Evolutionary conservation across 2,329 filamentous ascomycete species (phyloP).

Genomic region (Fusarium begoniae): DNA sequence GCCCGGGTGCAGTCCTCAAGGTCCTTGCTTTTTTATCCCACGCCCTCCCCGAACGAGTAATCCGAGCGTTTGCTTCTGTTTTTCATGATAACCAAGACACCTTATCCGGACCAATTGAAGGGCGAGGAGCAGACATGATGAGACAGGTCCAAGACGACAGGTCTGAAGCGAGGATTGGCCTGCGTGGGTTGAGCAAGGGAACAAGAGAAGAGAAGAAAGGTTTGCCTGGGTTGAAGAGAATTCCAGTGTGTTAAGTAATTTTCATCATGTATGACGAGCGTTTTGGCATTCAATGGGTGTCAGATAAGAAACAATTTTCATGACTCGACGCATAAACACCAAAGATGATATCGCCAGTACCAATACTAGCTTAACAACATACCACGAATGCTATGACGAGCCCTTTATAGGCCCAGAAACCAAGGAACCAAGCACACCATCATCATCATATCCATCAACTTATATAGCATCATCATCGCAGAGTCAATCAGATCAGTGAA

Average conservation of each 20-base stretch:
- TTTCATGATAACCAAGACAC: slow-evolving; percentile 20
- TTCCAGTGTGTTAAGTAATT: neutral
- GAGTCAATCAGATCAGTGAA: neutral
- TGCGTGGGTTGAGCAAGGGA: neutral
- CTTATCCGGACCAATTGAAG: slow-evolving; percentile 36
- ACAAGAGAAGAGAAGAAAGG: neutral
- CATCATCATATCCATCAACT: slow-evolving; percentile 20
- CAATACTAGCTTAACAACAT: slow-evolving; percentile 10
- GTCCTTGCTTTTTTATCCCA: neutral
- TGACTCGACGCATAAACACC: slow-evolving; percentile 27
- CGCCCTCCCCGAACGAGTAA: slow-evolving; percentile 31
- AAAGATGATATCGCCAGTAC: slow-evolving; percentile 25
- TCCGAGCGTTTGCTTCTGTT: slow-evolving; percentile 17
- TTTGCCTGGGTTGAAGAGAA: neutral
- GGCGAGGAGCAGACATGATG: slow-evolving; percentile 16
- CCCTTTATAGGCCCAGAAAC: neutral
- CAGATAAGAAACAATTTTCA: neutral
- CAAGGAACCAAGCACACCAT: slow-evolving; percentile 21
- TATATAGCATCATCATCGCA: slow-evolving; percentile 17
- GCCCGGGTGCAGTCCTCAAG: slow-evolving; percentile 2
- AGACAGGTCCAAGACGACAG: slow-evolving; percentile 6
- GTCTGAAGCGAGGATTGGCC: slow-evolving; percentile 12
- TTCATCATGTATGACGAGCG: neutral
- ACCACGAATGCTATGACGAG: slow-evolving; percentile 13
- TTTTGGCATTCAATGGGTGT: neutral